Evolutionary conservation across 176 grass and related monocot species (phyloP), one percentile per base, ranked within the genome.

Genomic region (Hyparrhenia diplandra): DNA sequence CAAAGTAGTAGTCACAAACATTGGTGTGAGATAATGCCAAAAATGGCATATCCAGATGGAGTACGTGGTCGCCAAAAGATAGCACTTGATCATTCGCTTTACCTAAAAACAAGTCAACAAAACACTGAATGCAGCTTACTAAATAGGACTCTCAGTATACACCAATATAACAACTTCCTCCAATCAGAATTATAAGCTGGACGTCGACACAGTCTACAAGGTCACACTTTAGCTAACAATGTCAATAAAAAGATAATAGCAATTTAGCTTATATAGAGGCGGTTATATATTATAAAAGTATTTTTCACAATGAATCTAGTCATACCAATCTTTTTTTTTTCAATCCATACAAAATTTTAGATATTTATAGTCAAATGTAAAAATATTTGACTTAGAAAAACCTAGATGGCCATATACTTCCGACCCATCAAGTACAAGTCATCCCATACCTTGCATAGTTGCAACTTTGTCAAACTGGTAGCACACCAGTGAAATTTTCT

Each of bases 21-120:
- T 85, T 80, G 95, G 90, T 80, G 92, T 98, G 35, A 98, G 85
- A 74, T 83, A 98, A 68, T 98, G 46, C 95, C 90, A 34, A 98
- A 91, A 78, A 94, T 78, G 71, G 95, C 95, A 85, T 86, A 98
- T 91, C 95, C 95, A 87, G 95, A 98, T 94, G 95, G 95, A 62
- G 90, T 90, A 42, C 84, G 92, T 65, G 95, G 95, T 78, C 95
- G 84, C 95, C 95, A 68, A 98, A 98, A 69, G 95, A 89, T 86
- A 86, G 93, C 65, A 89, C 83, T 87, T 90, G 85, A 84, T 91
- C 84, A 71, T 87, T 89, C 3, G 24, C 73, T 83, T 84, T 71
- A 58, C 90, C 95, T 98, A n/a, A 85, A 49, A 85, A 94, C 21
- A 74, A 78, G 27, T 82, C 37, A 34, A 60, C 64, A 63, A 62